Conservation (phyloP, 75 land plant species). For the Selaginella moellendorffii region DNA sequence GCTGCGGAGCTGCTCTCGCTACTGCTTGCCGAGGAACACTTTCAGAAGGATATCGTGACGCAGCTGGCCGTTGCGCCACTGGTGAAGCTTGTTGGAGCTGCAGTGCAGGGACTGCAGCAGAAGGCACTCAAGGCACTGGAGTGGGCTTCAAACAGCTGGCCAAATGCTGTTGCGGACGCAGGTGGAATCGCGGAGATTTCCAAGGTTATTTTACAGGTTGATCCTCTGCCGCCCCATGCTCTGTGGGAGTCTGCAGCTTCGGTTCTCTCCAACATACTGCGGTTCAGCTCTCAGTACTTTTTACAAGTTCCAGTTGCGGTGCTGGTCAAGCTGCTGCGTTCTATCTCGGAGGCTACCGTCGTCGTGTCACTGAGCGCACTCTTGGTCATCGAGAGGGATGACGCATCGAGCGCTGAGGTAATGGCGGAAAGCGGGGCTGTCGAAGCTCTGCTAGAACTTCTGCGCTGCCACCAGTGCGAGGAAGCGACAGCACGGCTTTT, state of each 20-base stretch:
- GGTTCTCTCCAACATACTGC: constrained; percentile 62
- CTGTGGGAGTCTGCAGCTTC: constrained; percentile 92
- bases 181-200: constrained; percentile 91
- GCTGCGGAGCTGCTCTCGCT: constrained; percentile 91
- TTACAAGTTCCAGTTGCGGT: constrained; percentile 93
- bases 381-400: constrained; percentile 80
- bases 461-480: constrained; percentile 87
- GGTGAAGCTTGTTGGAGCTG: constrained; percentile 65
- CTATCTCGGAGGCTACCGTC: constrained; percentile 68
- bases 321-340: constrained; percentile 67
- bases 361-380: constrained; percentile 78
- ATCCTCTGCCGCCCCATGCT: constrained; percentile 80
- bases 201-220: constrained; percentile 55
- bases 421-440: constrained; percentile 95
- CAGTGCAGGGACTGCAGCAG: constrained; percentile 62
- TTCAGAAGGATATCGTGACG: constrained; percentile 66
- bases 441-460: constrained; percentile 82
- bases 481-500: constrained; percentile 83
- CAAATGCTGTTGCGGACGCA: constrained; percentile 87
- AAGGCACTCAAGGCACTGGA: constrained; percentile 76
- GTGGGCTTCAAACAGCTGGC: constrained; percentile 71
- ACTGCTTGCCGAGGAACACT: constrained; percentile 64
- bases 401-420: constrained; percentile 85
- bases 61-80: constrained; percentile 81
- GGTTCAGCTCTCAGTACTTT: constrained; percentile 80